Evolutionary conservation across 1,139 yeast genomes (phyloP).

Genomic region (Protomyces arabidopsidicola): DNA sequence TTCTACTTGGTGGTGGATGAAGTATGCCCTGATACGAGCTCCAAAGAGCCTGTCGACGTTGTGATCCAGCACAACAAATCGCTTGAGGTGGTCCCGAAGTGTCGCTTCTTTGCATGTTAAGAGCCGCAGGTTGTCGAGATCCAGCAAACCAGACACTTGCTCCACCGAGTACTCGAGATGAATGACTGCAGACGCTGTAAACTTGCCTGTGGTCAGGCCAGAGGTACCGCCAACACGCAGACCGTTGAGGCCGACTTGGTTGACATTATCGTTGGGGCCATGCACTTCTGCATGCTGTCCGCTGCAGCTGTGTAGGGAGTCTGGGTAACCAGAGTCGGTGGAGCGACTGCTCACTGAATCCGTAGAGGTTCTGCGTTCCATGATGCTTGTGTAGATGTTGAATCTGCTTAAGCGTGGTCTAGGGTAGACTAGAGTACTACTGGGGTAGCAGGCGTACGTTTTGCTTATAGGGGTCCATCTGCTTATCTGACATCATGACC

Average conservation of each 20-base stretch:
- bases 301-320: constrained; percentile 19
- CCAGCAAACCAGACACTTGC: constrained; percentile 16
- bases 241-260: constrained; percentile 24
- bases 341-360: constrained; percentile 4
- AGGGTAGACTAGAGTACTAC: not conserved
- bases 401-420: not conserved
- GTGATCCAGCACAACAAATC: constrained; percentile 20
- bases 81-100: constrained; percentile 10
- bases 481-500: constrained; percentile 2
- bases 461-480: not conserved
- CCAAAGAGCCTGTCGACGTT: constrained; percentile 19
- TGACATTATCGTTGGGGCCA: constrained; percentile 23
- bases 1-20: constrained; percentile 18
- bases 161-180: constrained; percentile 21
- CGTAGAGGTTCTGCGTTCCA: not conserved
- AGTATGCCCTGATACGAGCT: constrained; percentile 17
- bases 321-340: constrained; percentile 21
- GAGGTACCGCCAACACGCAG: constrained; percentile 21
- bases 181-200: constrained; percentile 24
- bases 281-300: not conserved
- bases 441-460: not conserved
- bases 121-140: constrained; percentile 13
- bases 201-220: constrained; percentile 24
- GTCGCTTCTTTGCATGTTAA: constrained; percentile 13
- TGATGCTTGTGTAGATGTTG: not conserved